Percentiles rank a stretch among this genome's conserved stretches.
Conservation (phyloP, 257 asterid genomes). For the Ilex asprella region DNA sequence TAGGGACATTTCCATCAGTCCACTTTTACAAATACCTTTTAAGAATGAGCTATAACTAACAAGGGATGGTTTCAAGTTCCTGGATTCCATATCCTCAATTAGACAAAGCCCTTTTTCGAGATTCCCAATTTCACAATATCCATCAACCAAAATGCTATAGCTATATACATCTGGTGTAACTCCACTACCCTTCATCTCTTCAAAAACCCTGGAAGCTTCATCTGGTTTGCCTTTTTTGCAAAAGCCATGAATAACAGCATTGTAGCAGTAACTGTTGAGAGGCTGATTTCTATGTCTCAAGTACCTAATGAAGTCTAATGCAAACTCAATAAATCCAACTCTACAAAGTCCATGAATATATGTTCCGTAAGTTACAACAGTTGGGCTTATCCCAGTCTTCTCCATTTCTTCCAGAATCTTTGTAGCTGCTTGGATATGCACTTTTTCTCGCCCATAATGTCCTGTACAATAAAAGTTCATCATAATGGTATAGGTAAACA, state of each 20-base stretch:
- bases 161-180: conserved; percentile 46
- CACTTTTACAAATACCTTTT: conserved; percentile 33
- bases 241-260: conserved; percentile 43
- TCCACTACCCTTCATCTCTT: conserved; percentile 40
- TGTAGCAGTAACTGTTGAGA: conserved; percentile 49
- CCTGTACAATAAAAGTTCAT: conserved; percentile 40
- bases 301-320: conserved; percentile 31
- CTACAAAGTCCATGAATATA: conserved; percentile 53
- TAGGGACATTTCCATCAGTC: conserved; percentile 26
- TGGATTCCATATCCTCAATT: conserved; percentile 43
- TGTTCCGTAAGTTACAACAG: conserved; percentile 41
- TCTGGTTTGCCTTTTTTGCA: conserved; percentile 30
- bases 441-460: conserved; percentile 16
- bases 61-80: conserved; percentile 33
- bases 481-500: conserved; percentile 45
- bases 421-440: conserved; percentile 35
- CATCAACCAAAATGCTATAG: conserved; percentile 51
- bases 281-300: conserved; percentile 26
- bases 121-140: conserved; percentile 34
- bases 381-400: conserved; percentile 32
- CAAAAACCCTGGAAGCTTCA: conserved; percentile 33
- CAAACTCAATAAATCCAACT: conserved; percentile 34
- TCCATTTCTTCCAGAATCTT: conserved; percentile 44
- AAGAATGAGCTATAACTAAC: conserved; percentile 45
- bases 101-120: conserved; percentile 29